Evolutionary conservation across 2,329 filamentous ascomycete species (phyloP).

Genomic region (Monilinia fructicola): DNA sequence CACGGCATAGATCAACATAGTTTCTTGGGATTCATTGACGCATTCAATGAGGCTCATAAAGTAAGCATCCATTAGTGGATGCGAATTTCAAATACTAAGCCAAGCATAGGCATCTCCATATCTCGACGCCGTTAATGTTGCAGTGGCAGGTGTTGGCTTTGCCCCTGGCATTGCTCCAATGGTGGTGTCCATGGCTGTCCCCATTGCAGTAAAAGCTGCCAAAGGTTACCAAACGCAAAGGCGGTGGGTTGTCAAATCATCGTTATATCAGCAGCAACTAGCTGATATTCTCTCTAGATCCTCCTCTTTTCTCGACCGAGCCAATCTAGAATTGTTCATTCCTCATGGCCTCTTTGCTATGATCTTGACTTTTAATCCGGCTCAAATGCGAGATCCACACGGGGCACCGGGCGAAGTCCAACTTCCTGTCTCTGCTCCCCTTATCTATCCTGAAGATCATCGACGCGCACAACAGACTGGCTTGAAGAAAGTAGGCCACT

Average conservation of each 20-base stretch:
- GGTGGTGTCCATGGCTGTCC: slow-evolving; percentile 46
- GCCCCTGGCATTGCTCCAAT: slow-evolving; percentile 44
- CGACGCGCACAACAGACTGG: slow-evolving; percentile 26
- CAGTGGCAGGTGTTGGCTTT: slow-evolving; percentile 43
- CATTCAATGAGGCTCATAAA: slow-evolving; percentile 43
- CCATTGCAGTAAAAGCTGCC: slow-evolving; percentile 44
- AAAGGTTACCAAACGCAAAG: slow-evolving; percentile 36
- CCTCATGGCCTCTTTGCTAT: slow-evolving; percentile 55
- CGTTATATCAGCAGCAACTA: not conserved
- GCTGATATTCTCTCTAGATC: slow-evolving; percentile 24
- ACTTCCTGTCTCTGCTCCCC: slow-evolving; percentile 3
- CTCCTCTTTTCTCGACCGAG: slow-evolving; percentile 53
- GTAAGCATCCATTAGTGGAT: slow-evolving; percentile 20
- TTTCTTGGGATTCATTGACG: slow-evolving; percentile 50
- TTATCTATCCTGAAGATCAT: slow-evolving; percentile 4
- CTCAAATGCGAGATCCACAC: slow-evolving; percentile 23
- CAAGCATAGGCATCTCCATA: slow-evolving; percentile 35
- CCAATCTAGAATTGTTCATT: slow-evolving; percentile 56
- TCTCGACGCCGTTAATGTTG: slow-evolving; percentile 46
- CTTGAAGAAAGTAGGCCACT: slow-evolving; percentile 43
- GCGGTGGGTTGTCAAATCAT: slow-evolving; percentile 15
- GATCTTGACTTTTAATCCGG: slow-evolving; percentile 53
- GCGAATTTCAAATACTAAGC: slow-evolving; percentile 14
- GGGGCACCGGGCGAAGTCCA: not conserved
- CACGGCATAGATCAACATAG: slow-evolving; percentile 49